Evolutionary conservation across 257 asterid genomes (phyloP), one percentile per base, ranked within the genome.

Genomic region (Nicotiana noctiflora): DNA sequence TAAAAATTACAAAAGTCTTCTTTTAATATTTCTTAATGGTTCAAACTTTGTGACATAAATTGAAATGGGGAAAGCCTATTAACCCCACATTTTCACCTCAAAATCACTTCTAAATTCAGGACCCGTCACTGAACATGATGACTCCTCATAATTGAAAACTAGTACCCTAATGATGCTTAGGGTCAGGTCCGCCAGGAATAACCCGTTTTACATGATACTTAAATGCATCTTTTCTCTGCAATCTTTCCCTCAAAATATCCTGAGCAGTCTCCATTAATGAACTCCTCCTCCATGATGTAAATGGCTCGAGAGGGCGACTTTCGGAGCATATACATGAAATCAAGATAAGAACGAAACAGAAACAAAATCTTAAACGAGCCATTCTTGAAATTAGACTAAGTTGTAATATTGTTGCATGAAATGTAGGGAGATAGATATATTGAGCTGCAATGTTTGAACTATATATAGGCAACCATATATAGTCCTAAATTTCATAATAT

Each of bases 151-250:
- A 18, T 56, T 56, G 4, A 56, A 56, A 8, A 4, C 40, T 8
- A 37, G 44, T 37, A 27, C 53, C 10, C 57, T 81, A 70, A 46
- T 81, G 72, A 56, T 81, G 83, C 37, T 74, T 61, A 25, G 83
- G 83, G 29, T 81, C 74, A 5, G 80, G 83, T 27, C 83, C 80
- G 0, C 12, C 62, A 0, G 80, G 80, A 23, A 60, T 81, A 81
- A 70, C 29, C 62, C 83, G 21, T 21, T 56, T 72, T 15, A 70
- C 2, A 3, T 74, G 34, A 49, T 74, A 81, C 14, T 74, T 49
- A 40, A 57, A 44, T 60, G 21, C 37, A 40, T 29, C 55, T 81
- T 29, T 75, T 37, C 60, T 60, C 25, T 49, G 61, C 46, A 81
- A 70, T 19, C 37, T 60, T 59, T 32, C 76, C 40, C 56, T 46